These are phyloP conservation scores for Candida lessepsii DNA, from an alignment of 805 yeast species.

Conservation along the genomic window DNA sequence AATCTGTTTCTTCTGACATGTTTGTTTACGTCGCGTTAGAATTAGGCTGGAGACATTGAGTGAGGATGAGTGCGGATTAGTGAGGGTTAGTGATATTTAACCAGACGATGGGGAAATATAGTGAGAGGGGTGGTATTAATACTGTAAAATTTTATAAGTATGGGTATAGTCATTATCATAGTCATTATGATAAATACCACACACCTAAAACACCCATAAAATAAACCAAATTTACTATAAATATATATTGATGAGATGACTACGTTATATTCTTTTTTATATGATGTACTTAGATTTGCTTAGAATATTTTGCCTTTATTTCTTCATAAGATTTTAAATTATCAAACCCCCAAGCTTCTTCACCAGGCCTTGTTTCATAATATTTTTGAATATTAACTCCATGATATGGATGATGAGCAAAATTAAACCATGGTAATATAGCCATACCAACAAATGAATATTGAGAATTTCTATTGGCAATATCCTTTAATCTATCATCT, in stretches of 20 bases:
- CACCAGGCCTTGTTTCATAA: constrained; percentile 56
- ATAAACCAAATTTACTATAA: constrained; percentile 1
- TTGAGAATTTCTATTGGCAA: constrained; percentile 76
- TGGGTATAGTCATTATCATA: no score
- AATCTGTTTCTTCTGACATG: constrained; percentile 38
- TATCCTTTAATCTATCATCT: constrained; percentile 67
- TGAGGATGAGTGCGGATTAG: no score
- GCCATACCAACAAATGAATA: constrained; percentile 60
- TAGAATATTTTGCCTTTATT: constrained; percentile 37
- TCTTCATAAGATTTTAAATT: constrained; percentile 51
- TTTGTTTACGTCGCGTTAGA: constrained; percentile 11
- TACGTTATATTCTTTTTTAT: no score
- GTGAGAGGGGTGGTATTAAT: no score
- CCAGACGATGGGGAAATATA: no score
- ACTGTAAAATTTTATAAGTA: no score
- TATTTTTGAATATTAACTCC: constrained; percentile 69
- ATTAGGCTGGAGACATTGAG: no score
- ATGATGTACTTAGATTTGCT: constrained; percentile 6
- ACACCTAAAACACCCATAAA: no score
- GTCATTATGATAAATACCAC: no score
- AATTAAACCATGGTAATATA: constrained; percentile 78
- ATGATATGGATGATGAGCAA: constrained; percentile 78
- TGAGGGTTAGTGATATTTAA: no score
- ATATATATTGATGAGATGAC: no score
- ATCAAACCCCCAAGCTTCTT: constrained; percentile 54